Percentiles rank a stretch among this genome's conserved stretches.
phyloP scores from a whole-genome alignment of 257 asterid genomes.

The Lavandula angustifolia region DNA sequence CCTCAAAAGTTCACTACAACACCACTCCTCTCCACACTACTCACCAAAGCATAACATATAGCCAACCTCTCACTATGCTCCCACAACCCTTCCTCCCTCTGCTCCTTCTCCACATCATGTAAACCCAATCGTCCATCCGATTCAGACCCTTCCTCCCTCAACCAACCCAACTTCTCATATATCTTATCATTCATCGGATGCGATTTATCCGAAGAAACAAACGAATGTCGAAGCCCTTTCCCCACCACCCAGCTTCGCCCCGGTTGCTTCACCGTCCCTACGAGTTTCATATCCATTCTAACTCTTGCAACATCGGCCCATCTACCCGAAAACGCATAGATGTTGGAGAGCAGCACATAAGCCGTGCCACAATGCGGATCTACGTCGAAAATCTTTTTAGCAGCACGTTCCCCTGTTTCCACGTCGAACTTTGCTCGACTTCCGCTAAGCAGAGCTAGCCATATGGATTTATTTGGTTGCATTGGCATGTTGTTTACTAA shows the following conservation, averaged over 20 bases:
- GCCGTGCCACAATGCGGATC: constrained; percentile 72
- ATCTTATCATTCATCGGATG: constrained; percentile 40
- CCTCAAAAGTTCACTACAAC: constrained; percentile 62
- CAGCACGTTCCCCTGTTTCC: constrained; percentile 68
- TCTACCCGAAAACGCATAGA: constrained; percentile 65
- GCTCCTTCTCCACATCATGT: constrained; percentile 65
- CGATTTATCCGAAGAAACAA: constrained; percentile 48
- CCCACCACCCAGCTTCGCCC: constrained; percentile 72
- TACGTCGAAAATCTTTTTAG: constrained; percentile 41
- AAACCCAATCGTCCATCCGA: constrained; percentile 45
- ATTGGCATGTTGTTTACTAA: constrained; percentile 60
- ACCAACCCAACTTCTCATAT: constrained; percentile 47
- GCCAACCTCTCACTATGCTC: constrained; percentile 63
- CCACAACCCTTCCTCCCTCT: constrained; percentile 43
- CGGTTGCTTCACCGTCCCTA: constrained; percentile 51
- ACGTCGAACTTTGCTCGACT: constrained; percentile 55
- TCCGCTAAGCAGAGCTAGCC: constrained; percentile 79
- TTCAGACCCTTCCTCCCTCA: constrained; percentile 47
- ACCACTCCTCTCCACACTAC: constrained; percentile 33
- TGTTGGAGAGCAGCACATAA: constrained; percentile 61
- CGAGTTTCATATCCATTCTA: constrained; percentile 54
- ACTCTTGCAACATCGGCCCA: constrained; percentile 74
- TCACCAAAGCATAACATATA: constrained; percentile 47
- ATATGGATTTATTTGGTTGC: constrained; percentile 54
- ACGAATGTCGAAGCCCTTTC: constrained; percentile 43